Percentiles rank a stretch among this genome's conserved stretches.
Conservation (phyloP, 116 monocot genomes). For the Zostera marina region DNA sequence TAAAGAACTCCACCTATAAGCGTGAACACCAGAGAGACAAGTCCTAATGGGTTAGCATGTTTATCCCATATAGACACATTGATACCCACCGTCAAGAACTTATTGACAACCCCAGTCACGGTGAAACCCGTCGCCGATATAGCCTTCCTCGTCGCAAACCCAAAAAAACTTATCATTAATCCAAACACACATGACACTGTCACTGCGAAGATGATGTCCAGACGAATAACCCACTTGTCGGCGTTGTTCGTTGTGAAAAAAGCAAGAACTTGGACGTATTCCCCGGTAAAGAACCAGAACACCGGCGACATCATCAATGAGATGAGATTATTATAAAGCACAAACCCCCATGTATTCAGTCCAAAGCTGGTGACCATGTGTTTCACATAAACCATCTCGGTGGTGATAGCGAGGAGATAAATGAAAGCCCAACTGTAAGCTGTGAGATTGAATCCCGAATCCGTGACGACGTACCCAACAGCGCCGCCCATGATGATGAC, state of each 20-base stretch:
- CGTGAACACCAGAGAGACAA: slow-evolving; percentile 38
- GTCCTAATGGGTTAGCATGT: slow-evolving; percentile 39
- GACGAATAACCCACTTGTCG: slow-evolving; percentile 10
- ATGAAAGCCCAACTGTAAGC: slow-evolving; percentile 49
- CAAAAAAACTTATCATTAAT: slow-evolving; percentile 71
- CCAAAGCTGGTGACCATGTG: slow-evolving; percentile 62
- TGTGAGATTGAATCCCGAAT: slow-evolving; percentile 44
- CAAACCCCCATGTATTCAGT: slow-evolving; percentile 72
- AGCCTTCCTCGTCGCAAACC: slow-evolving; percentile 66
- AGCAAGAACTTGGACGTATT: slow-evolving; percentile 29
- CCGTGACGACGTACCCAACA: slow-evolving; percentile 49
- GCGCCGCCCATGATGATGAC: slow-evolving; percentile 42
- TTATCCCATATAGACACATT: slow-evolving; percentile 74
- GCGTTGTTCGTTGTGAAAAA: slow-evolving; percentile 3
- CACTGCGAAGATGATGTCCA: slow-evolving; percentile 36
- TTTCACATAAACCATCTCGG: slow-evolving; percentile 82
- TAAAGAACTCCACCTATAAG: slow-evolving; percentile 55
- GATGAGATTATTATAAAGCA: slow-evolving; percentile 57
- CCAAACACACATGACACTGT: slow-evolving; percentile 50
- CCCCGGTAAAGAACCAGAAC: slow-evolving; percentile 58
- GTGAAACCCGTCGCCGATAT: slow-evolving; percentile 82
- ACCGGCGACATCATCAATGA: slow-evolving; percentile 54
- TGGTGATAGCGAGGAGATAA: slow-evolving; percentile 20
- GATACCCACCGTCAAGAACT: slow-evolving; percentile 74
- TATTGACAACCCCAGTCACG: slow-evolving; percentile 73